A percentile compares a stretch with the other conserved stretches of the same genome.
phyloP scores from a whole-genome alignment of 306 rosid species.

The Datisca glomerata region DNA sequence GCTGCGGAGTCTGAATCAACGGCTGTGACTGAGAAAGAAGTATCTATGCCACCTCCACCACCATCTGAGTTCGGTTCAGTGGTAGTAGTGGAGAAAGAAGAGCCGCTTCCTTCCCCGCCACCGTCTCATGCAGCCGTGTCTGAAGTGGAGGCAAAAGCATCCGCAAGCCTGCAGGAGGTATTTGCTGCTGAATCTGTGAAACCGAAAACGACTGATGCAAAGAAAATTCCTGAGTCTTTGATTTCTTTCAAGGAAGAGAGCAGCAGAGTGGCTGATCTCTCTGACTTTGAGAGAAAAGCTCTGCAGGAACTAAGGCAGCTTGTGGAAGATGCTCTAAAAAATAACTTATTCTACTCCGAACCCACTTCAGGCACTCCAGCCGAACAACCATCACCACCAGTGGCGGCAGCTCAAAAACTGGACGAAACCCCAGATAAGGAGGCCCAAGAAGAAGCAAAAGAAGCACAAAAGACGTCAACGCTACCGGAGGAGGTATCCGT shows the following conservation, averaged over 20 bases:
- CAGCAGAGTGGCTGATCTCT: conserved; percentile 53
- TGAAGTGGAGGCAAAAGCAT: conserved; percentile 8
- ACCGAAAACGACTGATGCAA: conserved; percentile 8
- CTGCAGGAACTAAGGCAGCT: conserved; percentile 39
- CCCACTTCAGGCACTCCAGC: conserved; percentile 4
- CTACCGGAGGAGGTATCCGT: conserved; percentile 34
- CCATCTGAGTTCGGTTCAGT: conserved; percentile 1
- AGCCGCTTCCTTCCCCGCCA: conserved; percentile 5
- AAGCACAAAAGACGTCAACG: not conserved
- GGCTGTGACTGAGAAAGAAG: not conserved
- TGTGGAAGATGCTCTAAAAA: conserved; percentile 23
- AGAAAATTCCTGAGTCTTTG: conserved; percentile 30
- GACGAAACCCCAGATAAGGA: conserved; percentile 23
- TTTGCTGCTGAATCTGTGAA: conserved; percentile 13
- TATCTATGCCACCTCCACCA: not conserved
- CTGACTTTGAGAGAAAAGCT: conserved; percentile 36
- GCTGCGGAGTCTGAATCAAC: not conserved
- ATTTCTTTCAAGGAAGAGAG: conserved; percentile 80
- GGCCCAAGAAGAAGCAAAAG: conserved; percentile 5
- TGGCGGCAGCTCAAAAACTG: conserved; percentile 16
- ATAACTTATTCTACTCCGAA: conserved; percentile 17
- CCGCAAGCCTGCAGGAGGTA: conserved; percentile 14
- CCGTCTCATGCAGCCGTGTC: conserved; percentile 3
- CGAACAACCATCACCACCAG: too few relatives aligned
- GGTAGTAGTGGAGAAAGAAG: conserved; percentile 18